Evolutionary conservation across 2,329 filamentous ascomycete genomes (phyloP), one percentile per base, ranked within the genome.

Genomic region (Diaporthe nobilis): DNA sequence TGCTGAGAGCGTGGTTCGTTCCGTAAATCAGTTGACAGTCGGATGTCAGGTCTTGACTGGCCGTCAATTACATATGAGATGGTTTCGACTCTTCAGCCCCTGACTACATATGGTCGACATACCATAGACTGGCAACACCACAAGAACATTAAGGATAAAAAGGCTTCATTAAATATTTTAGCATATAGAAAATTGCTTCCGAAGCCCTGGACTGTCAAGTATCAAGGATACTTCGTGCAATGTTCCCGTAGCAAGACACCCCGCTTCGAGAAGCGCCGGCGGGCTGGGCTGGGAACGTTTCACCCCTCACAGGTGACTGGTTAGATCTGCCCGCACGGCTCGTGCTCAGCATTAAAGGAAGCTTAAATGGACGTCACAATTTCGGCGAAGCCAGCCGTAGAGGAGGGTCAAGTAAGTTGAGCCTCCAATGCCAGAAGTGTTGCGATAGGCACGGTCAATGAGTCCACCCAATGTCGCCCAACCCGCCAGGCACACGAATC

Each of bases 41-140:
- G 15, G 47, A 68, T 68, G 65, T 53, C 65, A 68, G 31, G 49
- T 55, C 65, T 70, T 70, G 49, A 70, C 65, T 42, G 31, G 31
- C 47, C 3, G 22, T 42, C 49, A 70, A 2, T 10, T 22, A 1
- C 15, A 70, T 42, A 70, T 70, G 65, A 34, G 65, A 70, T n/a
- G 65, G n/a, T 42, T 42, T 42, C 6, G 15, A 22, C 17, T 42
- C 28, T 37, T 9, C 17, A 10, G 10, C 10, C 25, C 7, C 1
- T 10, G 5, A 31, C 17, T 17, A 20, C 10, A 34, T 1, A 44
- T 20, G 5, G 1, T 28, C 3, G 3, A 20, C 3, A 31, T 37
- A 4, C 9, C 22, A 28, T n/a, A 8, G 3, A 17, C 12, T 12
- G 20, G 1, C 1, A 22, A 13, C 5, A 17, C 6, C 3, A 25